Evolutionary conservation across 1,139 yeast species (phyloP).

Genomic region (Blastobotrys ciferrii): DNA sequence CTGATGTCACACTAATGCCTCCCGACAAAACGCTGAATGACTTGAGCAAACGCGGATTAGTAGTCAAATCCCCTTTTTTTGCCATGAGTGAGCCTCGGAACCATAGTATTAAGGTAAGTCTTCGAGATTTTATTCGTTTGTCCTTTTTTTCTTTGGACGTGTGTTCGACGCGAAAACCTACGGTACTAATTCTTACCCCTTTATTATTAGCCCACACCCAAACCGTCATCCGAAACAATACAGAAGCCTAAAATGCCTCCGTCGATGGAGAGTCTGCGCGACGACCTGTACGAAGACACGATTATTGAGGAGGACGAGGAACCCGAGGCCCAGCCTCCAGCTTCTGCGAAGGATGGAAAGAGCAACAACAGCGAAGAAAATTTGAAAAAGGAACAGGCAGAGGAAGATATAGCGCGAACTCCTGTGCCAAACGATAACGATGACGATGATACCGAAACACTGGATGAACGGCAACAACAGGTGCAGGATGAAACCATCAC

Average conservation of each 20-base stretch:
- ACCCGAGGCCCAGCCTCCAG: too few relatives aligned
- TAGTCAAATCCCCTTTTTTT: conserved; percentile 19
- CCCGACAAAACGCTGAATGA: conserved; percentile 13
- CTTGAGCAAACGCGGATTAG: conserved; percentile 19
- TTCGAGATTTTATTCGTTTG: neutral
- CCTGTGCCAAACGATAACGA: too few relatives aligned
- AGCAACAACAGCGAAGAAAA: neutral
- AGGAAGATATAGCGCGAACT: neutral
- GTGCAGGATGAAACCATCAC: too few relatives aligned
- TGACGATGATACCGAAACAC: too few relatives aligned
- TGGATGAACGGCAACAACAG: too few relatives aligned
- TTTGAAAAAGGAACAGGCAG: neutral
- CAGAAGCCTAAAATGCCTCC: neutral
- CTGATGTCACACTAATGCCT: conserved; percentile 1
- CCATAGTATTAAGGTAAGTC: neutral
- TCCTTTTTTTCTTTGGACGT: neutral
- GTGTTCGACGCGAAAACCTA: neutral
- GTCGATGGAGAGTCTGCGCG: neutral
- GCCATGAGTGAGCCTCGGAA: conserved; percentile 5
- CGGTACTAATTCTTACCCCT: neutral
- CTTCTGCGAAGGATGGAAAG: neutral
- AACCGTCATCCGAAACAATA: neutral
- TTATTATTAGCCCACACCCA: neutral
- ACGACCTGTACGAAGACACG: conserved; percentile 2
- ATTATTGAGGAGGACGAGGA: conserved; percentile 6